Conservation (phyloP, 345 rosid genomes). For the Corymbia maculata region DNA sequence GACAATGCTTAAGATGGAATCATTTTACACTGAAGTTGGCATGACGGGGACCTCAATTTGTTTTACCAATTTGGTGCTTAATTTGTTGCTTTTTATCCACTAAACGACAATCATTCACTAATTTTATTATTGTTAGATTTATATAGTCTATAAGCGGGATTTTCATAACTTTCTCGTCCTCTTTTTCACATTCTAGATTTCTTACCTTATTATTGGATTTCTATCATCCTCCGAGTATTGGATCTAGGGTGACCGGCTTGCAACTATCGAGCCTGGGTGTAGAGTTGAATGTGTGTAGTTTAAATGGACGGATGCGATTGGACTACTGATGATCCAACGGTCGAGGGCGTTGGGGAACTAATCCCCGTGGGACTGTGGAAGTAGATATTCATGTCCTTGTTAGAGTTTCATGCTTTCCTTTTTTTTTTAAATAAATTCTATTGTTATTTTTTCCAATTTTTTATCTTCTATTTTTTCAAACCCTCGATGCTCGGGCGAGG, state of each 20-base stretch:
- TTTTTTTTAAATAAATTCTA: too few relatives aligned
- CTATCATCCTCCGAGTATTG: background rate
- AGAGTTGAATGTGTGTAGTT: background rate
- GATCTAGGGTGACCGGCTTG: background rate
- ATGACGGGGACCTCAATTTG: background rate
- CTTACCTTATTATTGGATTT: background rate
- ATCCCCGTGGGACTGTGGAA: background rate
- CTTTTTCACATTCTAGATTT: background rate
- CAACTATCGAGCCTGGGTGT: background rate
- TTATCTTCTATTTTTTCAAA: too few relatives aligned
- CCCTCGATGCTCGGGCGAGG: rapidly evolving
- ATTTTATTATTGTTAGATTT: too few relatives aligned
- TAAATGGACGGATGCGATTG: background rate
- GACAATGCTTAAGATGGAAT: background rate
- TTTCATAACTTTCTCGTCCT: background rate
- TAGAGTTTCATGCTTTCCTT: background rate
- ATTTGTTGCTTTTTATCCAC: background rate
- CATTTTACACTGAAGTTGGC: background rate
- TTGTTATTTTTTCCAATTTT: rapidly evolving
- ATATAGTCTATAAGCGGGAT: background rate
- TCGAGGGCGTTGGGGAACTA: background rate
- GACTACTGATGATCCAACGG: background rate
- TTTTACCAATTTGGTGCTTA: background rate
- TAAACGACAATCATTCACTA: too few relatives aligned
- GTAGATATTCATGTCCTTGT: background rate